Base-by-base conservation (phyloP, 805 yeast species). In the Starmerella apicola region DNA sequence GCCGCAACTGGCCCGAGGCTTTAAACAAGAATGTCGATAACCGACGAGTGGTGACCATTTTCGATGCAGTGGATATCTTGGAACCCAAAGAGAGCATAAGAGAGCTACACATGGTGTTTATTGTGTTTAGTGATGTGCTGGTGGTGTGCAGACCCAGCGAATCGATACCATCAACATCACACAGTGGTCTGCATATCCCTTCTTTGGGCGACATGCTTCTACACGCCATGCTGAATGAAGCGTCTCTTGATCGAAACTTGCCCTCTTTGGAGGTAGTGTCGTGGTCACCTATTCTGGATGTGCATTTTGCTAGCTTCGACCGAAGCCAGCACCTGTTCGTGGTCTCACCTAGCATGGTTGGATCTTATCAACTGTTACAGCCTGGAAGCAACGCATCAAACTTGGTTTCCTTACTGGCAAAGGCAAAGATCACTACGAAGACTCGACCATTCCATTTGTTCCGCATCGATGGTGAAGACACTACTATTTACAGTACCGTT, bases 211-310 rank as follows among this genome's bases (percentile, higher is more conserved):
- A 85, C 57, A 68, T 83, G 34, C 62, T 88, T 43, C 83, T 86
- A 94, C 94, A 86, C 53, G 83, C 95, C 0, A 65, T 88, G 54
- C 74, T 81, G 23, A 88, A 88, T 55, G 93, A 83, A 51, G 78
- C 77, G 19, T 91, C 94, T 0, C 66, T 88, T 31, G 53, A 52
- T 26, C 43, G 48, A 25, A 48, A 71, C 29, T 61, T 85, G 15
- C 95, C 96, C 0, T 63, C 65, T 21, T 65, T 88, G 65, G 64
- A 62, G 44, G 95, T 86, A 5, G 66, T 64, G 10, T 67, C 71
- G 3, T 83, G 91, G 81, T 69, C 78, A 21, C 65, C 67, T 10
- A 72, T 85, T 6, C 67, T 68, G 25, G 70, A 74, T 24, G 63
- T 79, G 2, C 45, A 42, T 5, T 51, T 49, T 29, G 50, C 46